phyloP scores from a whole-genome alignment of 2,329 filamentous ascomycete genomes.

The Emmonsia crescens region DNA sequence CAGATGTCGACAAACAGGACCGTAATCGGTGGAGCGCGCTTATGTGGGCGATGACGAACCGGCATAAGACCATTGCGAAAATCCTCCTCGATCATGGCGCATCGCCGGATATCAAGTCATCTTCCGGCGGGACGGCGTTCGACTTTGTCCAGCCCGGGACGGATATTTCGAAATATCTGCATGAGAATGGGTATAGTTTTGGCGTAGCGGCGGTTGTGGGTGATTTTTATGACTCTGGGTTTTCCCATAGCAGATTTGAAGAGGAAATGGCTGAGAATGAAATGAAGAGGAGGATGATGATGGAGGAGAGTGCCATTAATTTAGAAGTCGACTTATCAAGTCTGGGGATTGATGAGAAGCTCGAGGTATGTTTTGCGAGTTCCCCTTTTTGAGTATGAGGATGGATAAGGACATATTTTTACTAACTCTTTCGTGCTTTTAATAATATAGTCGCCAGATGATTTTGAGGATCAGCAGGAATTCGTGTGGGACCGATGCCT shows the following conservation, averaged over 20 bases:
- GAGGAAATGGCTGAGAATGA: constrained; percentile 96
- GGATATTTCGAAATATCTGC: constrained; percentile 90
- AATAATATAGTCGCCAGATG: constrained; percentile 47
- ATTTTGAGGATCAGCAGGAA: constrained; percentile 79
- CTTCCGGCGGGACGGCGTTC: constrained; percentile 83
- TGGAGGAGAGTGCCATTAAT: constrained; percentile 97
- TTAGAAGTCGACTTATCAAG: constrained; percentile 94
- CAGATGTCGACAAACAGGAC: constrained; percentile 84
- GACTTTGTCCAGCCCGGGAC: constrained; percentile 93
- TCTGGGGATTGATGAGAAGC: constrained; percentile 87
- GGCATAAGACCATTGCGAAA: constrained; percentile 93
- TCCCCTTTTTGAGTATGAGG: background rate
- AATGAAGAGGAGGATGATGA: constrained; percentile 82
- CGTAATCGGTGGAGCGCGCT: constrained; percentile 94
- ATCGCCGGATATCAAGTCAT: constrained; percentile 91
- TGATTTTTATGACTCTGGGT: constrained; percentile 89
- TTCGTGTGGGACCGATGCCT: constrained; percentile 93
- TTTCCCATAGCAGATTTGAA: constrained; percentile 88
- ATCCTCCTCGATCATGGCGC: constrained; percentile 83
- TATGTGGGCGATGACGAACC: constrained; percentile 99
- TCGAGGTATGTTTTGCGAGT: constrained; percentile 53
- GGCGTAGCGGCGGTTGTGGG: constrained; percentile 43
- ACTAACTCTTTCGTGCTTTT: constrained; percentile 3
- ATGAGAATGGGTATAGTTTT: constrained; percentile 77
- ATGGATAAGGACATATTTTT: constrained; percentile 4